phyloP scores from a whole-genome alignment of 805 yeast species.

The Nakazawaea siamensis region DNA sequence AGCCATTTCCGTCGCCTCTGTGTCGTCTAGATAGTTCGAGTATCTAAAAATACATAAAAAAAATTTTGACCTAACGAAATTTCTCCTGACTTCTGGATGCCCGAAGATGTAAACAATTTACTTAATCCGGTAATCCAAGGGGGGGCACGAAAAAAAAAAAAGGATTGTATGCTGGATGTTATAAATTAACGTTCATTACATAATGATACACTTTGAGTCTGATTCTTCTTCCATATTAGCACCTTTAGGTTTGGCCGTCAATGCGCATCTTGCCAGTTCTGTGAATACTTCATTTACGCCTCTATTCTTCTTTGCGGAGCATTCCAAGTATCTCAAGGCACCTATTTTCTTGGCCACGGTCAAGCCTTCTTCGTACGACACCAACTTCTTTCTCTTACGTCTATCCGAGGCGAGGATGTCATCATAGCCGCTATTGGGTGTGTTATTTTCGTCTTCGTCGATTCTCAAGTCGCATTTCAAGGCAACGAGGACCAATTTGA shows the following conservation, averaged over 20 bases:
- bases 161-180: too few relatives aligned
- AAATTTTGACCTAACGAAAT: too few relatives aligned
- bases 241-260: constrained; percentile 82
- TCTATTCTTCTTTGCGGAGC: constrained; percentile 92
- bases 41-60: too few relatives aligned
- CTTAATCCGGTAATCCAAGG: too few relatives aligned
- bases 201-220: constrained; percentile 25
- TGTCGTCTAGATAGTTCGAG: too few relatives aligned
- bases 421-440: constrained; percentile 24
- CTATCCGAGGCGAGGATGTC: constrained; percentile 15
- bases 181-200: too few relatives aligned
- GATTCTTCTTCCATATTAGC: constrained; percentile 44
- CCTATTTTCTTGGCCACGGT: constrained; percentile 89
- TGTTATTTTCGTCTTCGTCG: constrained; percentile 39
- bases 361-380: constrained; percentile 89
- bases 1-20: too few relatives aligned
- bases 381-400: constrained; percentile 38
- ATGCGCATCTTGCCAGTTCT: constrained; percentile 96
- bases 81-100: too few relatives aligned
- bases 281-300: constrained; percentile 99
- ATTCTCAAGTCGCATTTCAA: constrained; percentile 87
- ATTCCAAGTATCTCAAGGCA: constrained; percentile 89
- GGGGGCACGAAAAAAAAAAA: too few relatives aligned
- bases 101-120: too few relatives aligned
- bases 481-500: constrained; percentile 87